Conservation (phyloP, 169 alveolate genomes). For the Cryptosporidium sp. region DNA sequence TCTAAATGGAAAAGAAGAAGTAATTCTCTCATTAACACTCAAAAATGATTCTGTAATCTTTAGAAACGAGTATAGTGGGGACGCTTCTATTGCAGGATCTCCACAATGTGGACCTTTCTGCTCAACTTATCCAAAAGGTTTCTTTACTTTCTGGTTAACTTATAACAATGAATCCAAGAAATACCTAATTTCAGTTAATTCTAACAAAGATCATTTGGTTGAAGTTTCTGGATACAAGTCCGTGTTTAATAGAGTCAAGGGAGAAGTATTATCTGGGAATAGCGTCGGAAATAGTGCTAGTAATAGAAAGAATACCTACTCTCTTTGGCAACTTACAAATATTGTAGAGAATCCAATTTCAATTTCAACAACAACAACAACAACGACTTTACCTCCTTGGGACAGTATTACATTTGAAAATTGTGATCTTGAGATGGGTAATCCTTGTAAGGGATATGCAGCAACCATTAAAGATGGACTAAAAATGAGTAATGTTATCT, state of each 20-base stretch:
- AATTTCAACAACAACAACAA: conserved; percentile 34
- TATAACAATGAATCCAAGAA: conserved; percentile 5
- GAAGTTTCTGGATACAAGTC: conserved; percentile 22
- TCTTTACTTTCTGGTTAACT: conserved; percentile 24
- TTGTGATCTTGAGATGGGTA: neutral
- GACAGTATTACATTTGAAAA: conserved; percentile 1
- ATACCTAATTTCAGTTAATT: neutral
- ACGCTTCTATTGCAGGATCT: conserved; percentile 10
- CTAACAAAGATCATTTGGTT: conserved; percentile 1
- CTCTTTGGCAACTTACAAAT: conserved; percentile 18
- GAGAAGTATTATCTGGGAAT: neutral
- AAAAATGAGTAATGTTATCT: neutral
- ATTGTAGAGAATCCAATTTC: neutral
- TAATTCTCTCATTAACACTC: neutral
- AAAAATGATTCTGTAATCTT: neutral
- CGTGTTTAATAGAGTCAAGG: conserved; percentile 1
- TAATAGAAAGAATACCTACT: neutral
- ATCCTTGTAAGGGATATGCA: neutral
- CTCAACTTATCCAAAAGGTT: conserved; percentile 12
- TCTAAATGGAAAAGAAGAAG: neutral
- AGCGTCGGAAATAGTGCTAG: neutral
- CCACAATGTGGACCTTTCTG: conserved; percentile 4
- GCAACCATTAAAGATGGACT: neutral
- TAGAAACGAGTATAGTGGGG: neutral
- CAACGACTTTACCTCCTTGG: conserved; percentile 35